Percentiles rank a stretch among this genome's conserved stretches.
These are phyloP conservation scores for Mycena epipterygia DNA, from an alignment of 768 basidiomycete species.

Conservation along the genomic window DNA sequence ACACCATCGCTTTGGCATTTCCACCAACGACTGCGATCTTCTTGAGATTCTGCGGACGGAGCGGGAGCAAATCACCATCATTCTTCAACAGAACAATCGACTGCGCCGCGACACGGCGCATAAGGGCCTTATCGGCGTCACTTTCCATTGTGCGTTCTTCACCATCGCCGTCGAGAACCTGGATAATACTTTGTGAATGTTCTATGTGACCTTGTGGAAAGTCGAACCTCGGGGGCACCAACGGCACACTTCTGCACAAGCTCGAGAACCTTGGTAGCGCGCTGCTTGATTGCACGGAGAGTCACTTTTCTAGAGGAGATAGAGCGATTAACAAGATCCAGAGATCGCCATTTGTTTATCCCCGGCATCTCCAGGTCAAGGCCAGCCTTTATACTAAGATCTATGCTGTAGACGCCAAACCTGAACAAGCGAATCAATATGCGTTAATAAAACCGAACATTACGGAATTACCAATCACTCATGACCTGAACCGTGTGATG, in stretches of 20 bases:
- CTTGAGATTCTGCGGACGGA: slow-evolving; percentile 63
- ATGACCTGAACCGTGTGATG: slow-evolving; percentile 59
- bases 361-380: slow-evolving; percentile 89
- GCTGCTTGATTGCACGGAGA: slow-evolving; percentile 72
- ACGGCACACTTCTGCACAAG: slow-evolving; percentile 78
- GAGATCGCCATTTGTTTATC: slow-evolving; percentile 78
- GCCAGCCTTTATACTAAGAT: slow-evolving; percentile 78
- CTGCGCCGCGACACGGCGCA: slow-evolving; percentile 76
- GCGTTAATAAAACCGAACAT: not conserved
- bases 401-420: slow-evolving; percentile 81
- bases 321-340: slow-evolving; percentile 75
- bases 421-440: slow-evolving; percentile 41
- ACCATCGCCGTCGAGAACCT: slow-evolving; percentile 82
- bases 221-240: slow-evolving; percentile 72
- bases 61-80: slow-evolving; percentile 65
- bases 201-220: not conserved
- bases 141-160: slow-evolving; percentile 73
- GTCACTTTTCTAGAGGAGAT: slow-evolving; percentile 75
- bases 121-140: slow-evolving; percentile 70
- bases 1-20: slow-evolving; percentile 72
- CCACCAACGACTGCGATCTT: slow-evolving; percentile 84
- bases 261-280: slow-evolving; percentile 76
- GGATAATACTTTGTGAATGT: not conserved
- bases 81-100: slow-evolving; percentile 86
- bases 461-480: slow-evolving; percentile 77